Conservation (phyloP, 192 early-diverging fungal species). For the Cetraspora pellucida region DNA sequence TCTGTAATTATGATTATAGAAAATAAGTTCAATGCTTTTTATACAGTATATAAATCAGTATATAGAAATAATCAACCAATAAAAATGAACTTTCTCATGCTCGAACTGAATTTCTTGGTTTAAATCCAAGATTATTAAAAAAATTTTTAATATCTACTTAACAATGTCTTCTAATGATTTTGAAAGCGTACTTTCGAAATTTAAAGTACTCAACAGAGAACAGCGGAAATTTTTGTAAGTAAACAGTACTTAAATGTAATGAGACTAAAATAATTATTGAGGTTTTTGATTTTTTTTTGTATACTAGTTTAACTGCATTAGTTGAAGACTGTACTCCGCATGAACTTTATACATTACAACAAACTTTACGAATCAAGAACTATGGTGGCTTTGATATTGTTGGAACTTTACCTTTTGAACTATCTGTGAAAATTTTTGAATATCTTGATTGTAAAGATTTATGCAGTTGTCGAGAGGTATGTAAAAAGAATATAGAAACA, state of each 20-base stretch:
- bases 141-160: too few species aligned
- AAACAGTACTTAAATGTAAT: background rate
- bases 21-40: too few species aligned
- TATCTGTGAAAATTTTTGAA: conserved; percentile 31
- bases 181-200: background rate
- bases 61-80: too few species aligned
- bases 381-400: conserved; percentile 17
- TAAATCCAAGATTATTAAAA: too few species aligned
- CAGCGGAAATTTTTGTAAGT: conserved; percentile 32
- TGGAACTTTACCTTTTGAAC: conserved; percentile 18
- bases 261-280: background rate
- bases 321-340: conserved; percentile 25
- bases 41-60: too few species aligned
- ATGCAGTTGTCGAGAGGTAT: conserved; percentile 24
- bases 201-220: conserved; percentile 2
- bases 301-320: conserved; percentile 6
- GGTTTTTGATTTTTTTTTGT: background rate
- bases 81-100: too few species aligned
- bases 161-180: background rate
- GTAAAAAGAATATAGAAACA: background rate
- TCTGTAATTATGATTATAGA: too few species aligned
- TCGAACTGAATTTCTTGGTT: too few species aligned
- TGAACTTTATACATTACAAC: conserved; percentile 21
- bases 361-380: background rate
- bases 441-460: conserved; percentile 8